phyloP scores from a whole-genome alignment of 2,329 filamentous ascomycete genomes.

The Monilinia vaccinii-corymbosi region DNA sequence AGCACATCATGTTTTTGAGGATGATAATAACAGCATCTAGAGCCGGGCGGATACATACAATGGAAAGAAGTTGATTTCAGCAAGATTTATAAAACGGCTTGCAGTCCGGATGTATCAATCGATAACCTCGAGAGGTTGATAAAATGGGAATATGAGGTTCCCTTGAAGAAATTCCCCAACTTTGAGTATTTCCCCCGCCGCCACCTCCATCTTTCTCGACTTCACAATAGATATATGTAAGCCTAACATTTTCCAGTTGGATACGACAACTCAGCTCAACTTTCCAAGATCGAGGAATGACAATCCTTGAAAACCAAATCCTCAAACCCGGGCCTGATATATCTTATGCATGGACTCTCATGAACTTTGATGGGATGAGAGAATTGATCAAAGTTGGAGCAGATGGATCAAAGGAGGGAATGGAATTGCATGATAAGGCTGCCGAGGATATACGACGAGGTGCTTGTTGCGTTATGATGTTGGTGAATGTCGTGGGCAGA shows the following conservation, averaged over 20 bases:
- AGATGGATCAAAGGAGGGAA: neutral
- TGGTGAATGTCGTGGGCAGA: neutral
- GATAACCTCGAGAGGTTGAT: neutral
- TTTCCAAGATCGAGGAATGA: neutral
- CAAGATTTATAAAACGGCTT: neutral
- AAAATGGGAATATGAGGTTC: neutral
- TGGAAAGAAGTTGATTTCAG: conserved; percentile 4
- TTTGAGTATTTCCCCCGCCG: neutral
- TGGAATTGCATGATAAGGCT: neutral
- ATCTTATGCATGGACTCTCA: neutral
- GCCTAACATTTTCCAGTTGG: neutral
- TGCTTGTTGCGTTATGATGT: neutral
- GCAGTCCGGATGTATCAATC: neutral
- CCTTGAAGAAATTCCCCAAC: neutral
- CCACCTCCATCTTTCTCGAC: neutral
- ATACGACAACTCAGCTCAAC: neutral
- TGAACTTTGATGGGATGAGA: neutral
- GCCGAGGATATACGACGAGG: neutral
- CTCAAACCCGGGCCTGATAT: neutral
- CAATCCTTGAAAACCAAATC: neutral
- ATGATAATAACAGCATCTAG: neutral
- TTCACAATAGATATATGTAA: neutral
- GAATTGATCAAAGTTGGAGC: neutral
- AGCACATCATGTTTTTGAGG: neutral
- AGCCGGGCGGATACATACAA: conserved; percentile 5